Evolutionary conservation across 768 basidiomycete genomes (phyloP).

Genomic region (Termitomyces sp.): DNA sequence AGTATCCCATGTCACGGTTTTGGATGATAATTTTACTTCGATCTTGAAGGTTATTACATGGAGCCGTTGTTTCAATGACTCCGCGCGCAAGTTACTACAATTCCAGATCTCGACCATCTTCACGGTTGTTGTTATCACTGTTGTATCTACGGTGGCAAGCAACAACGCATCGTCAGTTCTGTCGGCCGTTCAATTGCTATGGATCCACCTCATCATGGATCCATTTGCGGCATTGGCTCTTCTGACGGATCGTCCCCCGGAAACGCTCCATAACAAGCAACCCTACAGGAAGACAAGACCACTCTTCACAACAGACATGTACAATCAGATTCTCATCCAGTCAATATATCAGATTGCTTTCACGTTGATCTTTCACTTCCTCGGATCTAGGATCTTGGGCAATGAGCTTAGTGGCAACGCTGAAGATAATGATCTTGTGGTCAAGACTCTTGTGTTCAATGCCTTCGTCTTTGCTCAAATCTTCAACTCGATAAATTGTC

Average conservation of each 20-base stretch:
- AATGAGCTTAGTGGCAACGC: slow-evolving; percentile 30
- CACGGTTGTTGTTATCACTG: slow-evolving; percentile 91
- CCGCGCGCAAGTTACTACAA: slow-evolving; percentile 95
- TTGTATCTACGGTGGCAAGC: slow-evolving; percentile 84
- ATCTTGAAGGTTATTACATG: slow-evolving; percentile 98
- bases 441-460: slow-evolving; percentile 93
- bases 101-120: slow-evolving; percentile 94
- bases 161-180: slow-evolving; percentile 72
- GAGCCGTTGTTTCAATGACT: slow-evolving; percentile 98
- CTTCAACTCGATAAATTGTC: slow-evolving; percentile 90
- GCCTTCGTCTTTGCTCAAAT: slow-evolving; percentile 97
- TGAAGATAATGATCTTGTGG: slow-evolving; percentile 26
- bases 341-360: slow-evolving; percentile 80
- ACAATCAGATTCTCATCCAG: slow-evolving; percentile 93
- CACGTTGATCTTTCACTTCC: slow-evolving; percentile 87
- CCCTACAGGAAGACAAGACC: slow-evolving; percentile 73
- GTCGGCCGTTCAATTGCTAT: slow-evolving; percentile 92
- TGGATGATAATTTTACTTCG: slow-evolving; percentile 95
- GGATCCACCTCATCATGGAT: slow-evolving; percentile 99
- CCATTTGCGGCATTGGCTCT: slow-evolving; percentile 97
- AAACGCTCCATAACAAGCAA: no score
- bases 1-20: slow-evolving; percentile 96
- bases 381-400: slow-evolving; percentile 69
- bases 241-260: slow-evolving; percentile 76
- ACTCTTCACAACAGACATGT: slow-evolving; percentile 89